phyloP scores from a whole-genome alignment of 148 eudicot species.

The Persicaria maculosa region DNA sequence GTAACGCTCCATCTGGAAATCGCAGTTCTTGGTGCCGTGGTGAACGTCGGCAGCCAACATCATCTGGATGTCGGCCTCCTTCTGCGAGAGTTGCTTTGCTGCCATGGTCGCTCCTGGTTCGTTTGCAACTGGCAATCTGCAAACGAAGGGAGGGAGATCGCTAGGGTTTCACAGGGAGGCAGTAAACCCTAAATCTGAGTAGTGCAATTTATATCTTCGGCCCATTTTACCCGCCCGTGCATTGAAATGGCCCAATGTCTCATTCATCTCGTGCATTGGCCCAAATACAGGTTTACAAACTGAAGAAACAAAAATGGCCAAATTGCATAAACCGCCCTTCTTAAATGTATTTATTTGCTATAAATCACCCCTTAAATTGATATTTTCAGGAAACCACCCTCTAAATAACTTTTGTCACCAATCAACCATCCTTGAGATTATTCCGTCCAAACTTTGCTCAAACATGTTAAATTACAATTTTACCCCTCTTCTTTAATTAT shows the following conservation, averaged over 20 bases:
- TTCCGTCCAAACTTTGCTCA: too few species aligned
- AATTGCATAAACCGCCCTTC: too few species aligned
- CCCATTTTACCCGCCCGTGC: not conserved
- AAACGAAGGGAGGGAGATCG: not conserved
- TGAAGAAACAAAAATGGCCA: too few species aligned
- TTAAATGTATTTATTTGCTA: too few species aligned
- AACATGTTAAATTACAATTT: too few species aligned
- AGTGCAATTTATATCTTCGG: not conserved
- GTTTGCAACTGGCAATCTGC: not conserved
- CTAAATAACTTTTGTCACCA: too few species aligned
- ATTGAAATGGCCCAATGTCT: not conserved
- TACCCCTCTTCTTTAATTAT: too few species aligned
- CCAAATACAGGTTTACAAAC: not conserved
- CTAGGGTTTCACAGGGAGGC: not conserved
- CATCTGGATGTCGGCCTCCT: constrained; percentile 35
- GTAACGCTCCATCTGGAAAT: constrained; percentile 53
- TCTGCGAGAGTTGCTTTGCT: constrained; percentile 16
- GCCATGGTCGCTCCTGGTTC: constrained; percentile 11
- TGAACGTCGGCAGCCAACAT: constrained; percentile 43
- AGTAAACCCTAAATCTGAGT: not conserved
- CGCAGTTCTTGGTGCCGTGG: constrained; percentile 47
- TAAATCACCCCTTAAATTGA: too few species aligned
- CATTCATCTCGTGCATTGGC: not conserved
- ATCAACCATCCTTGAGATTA: too few species aligned
- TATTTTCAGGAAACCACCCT: too few species aligned